Evolutionary conservation across 352 stramenopile species (phyloP).

Genomic region (Poterioochromonas sp.): DNA sequence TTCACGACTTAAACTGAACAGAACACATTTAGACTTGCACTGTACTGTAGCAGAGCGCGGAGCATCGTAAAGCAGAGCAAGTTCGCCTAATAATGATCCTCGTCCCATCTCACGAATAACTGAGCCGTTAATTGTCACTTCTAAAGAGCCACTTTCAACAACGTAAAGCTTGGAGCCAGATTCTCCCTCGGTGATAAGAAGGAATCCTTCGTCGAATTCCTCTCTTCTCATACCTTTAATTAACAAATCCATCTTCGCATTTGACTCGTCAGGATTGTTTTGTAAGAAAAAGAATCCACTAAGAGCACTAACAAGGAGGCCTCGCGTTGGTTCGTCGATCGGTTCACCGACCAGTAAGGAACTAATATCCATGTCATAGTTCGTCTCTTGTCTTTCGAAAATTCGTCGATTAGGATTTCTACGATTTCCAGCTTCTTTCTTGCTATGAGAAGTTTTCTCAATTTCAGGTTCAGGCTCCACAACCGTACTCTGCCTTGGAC

Average conservation of each 20-base stretch:
- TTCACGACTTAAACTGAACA: slow-evolving; percentile 54
- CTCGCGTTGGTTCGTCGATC: background rate
- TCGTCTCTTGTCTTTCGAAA: slow-evolving; percentile 22
- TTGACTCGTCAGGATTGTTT: background rate
- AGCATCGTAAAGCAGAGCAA: slow-evolving; percentile 80
- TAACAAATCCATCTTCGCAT: slow-evolving; percentile 25
- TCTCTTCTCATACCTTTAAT: slow-evolving; percentile 28
- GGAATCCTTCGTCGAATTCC: background rate
- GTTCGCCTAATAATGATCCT: slow-evolving; percentile 67
- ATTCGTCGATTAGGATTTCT: slow-evolving; percentile 12
- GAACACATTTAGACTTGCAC: slow-evolving; percentile 51
- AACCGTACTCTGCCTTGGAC: background rate
- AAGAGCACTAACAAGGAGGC: background rate
- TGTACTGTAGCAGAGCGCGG: slow-evolving; percentile 68
- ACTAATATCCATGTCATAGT: slow-evolving; percentile 13
- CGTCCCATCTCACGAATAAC: slow-evolving; percentile 55
- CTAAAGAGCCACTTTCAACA: slow-evolving; percentile 71
- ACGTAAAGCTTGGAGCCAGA: slow-evolving; percentile 84
- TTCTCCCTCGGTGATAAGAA: slow-evolving; percentile 55
- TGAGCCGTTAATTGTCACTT: slow-evolving; percentile 52
- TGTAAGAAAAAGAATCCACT: slow-evolving; percentile 31
- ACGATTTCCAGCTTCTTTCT: background rate
- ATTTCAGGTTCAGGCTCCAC: background rate
- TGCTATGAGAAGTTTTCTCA: background rate
- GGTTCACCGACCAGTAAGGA: background rate